These are phyloP conservation scores for Yamadazyma endophytica DNA, from an alignment of 805 yeast genomes.

Conservation along the genomic window DNA sequence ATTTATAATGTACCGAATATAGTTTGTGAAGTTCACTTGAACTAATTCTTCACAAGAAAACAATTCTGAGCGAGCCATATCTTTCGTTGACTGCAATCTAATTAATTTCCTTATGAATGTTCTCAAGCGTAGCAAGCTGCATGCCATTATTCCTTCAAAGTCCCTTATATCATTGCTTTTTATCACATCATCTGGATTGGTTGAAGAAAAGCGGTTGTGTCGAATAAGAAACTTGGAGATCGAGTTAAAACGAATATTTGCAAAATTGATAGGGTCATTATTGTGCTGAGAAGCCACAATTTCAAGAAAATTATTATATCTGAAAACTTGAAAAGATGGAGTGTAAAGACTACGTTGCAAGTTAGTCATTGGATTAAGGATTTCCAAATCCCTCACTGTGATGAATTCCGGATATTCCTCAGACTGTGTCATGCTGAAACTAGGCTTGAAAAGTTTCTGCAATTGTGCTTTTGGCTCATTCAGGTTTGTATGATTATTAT, in stretches of 20 bases:
- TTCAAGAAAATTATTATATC: conserved; percentile 30
- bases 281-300: conserved; percentile 25
- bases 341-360: conserved; percentile 18
- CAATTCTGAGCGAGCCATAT: conserved; percentile 6
- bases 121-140: conserved; percentile 24
- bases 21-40: conserved; percentile 35
- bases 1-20: conserved; percentile 27
- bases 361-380: conserved; percentile 21
- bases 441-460: conserved; percentile 10
- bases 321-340: conserved; percentile 25
- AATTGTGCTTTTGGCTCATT: no score
- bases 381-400: conserved; percentile 17
- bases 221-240: conserved; percentile 11
- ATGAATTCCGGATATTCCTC: conserved; percentile 9
- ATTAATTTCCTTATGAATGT: conserved; percentile 23
- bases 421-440: conserved; percentile 8
- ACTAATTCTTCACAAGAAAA: conserved; percentile 30
- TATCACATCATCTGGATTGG: conserved; percentile 15
- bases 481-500: conserved; percentile 1
- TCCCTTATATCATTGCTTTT: conserved; percentile 16
- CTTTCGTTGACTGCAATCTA: conserved; percentile 7
- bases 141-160: conserved; percentile 28
- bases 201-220: conserved; percentile 14
- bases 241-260: conserved; percentile 16
- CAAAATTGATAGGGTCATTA: conserved; percentile 36